Conservation (phyloP, 352 stramenopile species). For the Pythium myriotylum region DNA sequence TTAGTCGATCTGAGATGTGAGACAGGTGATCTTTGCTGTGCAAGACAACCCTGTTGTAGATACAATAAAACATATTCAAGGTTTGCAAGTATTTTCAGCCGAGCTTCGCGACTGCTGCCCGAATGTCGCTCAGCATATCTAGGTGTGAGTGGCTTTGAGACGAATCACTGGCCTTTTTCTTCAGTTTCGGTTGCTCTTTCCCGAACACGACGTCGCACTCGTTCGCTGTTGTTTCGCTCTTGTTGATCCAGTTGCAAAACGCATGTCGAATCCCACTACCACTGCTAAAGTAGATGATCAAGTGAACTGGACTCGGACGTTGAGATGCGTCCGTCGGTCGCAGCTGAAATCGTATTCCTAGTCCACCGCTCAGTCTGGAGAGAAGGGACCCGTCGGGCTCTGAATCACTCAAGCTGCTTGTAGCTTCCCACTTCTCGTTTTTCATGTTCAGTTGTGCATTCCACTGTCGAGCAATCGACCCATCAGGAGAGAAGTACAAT, state of each 20-base stretch:
- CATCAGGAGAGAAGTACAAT: conserved; percentile 52
- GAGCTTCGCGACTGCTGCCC: conserved; percentile 27
- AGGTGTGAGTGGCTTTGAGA: conserved; percentile 3
- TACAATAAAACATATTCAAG: too few species aligned
- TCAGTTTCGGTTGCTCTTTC: conserved; percentile 22
- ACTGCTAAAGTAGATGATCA: conserved; percentile 55
- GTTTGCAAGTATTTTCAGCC: neutral
- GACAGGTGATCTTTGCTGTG: neutral
- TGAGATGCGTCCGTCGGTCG: neutral
- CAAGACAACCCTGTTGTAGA: too few species aligned
- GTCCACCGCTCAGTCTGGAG: conserved; percentile 48
- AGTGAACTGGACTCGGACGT: conserved; percentile 30
- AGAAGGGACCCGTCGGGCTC: conserved; percentile 49
- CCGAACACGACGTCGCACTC: conserved; percentile 50
- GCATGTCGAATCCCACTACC: conserved; percentile 41
- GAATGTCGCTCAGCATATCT: conserved; percentile 22
- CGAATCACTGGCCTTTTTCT: conserved; percentile 22
- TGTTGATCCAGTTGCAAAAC: conserved; percentile 55
- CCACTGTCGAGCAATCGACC: conserved; percentile 62
- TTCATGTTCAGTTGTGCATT: conserved; percentile 39
- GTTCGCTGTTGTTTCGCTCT: conserved; percentile 15
- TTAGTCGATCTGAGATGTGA: conserved; percentile 42
- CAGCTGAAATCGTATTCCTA: conserved; percentile 44
- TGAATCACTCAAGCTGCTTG: conserved; percentile 32
- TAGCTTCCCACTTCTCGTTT: conserved; percentile 43